Evolutionary conservation across 1,139 yeast genomes (phyloP), one percentile per base, ranked within the genome.

Genomic region (Kazachstania sp.): DNA sequence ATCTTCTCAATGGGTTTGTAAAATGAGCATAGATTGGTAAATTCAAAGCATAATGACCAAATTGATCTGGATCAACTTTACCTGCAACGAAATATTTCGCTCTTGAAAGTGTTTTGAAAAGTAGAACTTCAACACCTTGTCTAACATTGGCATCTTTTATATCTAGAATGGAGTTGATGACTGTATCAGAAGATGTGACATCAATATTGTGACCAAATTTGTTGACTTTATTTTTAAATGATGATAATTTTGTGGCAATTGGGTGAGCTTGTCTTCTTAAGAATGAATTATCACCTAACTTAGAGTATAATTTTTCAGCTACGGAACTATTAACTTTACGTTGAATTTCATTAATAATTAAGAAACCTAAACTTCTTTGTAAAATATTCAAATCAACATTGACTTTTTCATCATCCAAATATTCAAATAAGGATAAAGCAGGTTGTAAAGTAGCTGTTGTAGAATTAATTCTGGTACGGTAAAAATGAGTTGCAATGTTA

Each of bases 1-100:
- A 92, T 58, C 98, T 78, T 65, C 95, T 78, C 62, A 88, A 71
- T 13, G 98, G 98, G 1, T 95, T 79, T n/a, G 86, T 83, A 70
- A 90, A 90, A 67, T 92, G 97, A 0, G 97, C 86, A 65, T 86
- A 92, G 43, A 87, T 71, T 35, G 96, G 95, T 52, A 85, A 67
- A 57, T 87, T 87, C 63, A 83, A 78, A 60, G 86, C 79, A 66
- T 84, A 90, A 61, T 92, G 96, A 13, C 80, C 79, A 63, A 77
- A 79, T 53, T 77, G 78, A 55, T 86, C 95, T 5, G 88, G 80
- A 56, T 87, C 95, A 46, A 81, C 83, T 63, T 83, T 83, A 20
- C 95, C 97, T 11, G 97, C 95, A 60, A 88, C 79, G 54, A 81
- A 84, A 63, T 92, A 92, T 62, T 81, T 85, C 32, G 95, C 95